These are phyloP conservation scores for Russula virescens DNA, from an alignment of 768 basidiomycete genomes.

Conservation along the genomic window DNA sequence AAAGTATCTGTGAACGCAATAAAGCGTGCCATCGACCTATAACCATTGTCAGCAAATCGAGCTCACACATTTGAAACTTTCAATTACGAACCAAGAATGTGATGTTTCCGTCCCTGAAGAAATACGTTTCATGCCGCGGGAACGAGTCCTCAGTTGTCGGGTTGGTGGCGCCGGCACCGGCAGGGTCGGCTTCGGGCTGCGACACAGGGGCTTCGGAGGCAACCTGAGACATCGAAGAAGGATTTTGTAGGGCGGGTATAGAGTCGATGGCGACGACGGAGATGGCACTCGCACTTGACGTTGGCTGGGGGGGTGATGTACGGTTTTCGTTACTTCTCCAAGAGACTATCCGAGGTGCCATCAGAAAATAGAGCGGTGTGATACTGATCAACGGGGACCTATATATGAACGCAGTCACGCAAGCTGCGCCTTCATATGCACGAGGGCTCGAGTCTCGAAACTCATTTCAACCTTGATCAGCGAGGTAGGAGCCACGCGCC, in stretches of 20 bases:
- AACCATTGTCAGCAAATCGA: neutral
- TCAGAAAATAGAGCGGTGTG: neutral
- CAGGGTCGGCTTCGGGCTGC: neutral
- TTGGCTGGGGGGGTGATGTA: neutral
- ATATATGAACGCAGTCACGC: slow-evolving; percentile 7
- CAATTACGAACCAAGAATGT: slow-evolving; percentile 19
- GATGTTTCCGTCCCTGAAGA: slow-evolving; percentile 20
- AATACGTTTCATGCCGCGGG: slow-evolving; percentile 7
- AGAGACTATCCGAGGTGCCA: slow-evolving; percentile 1
- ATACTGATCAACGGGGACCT: neutral
- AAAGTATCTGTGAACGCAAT: slow-evolving; percentile 21
- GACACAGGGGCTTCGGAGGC: neutral
- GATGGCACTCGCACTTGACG: neutral
- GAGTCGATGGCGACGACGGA: slow-evolving; percentile 8
- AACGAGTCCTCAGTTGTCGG: slow-evolving; percentile 1
- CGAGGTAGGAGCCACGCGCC: neutral
- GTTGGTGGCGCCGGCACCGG: neutral
- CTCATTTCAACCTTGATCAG: neutral
- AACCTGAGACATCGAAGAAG: neutral
- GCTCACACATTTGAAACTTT: too few species aligned
- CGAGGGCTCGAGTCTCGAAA: neutral
- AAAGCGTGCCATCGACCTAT: slow-evolving; percentile 19
- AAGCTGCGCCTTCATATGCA: neutral
- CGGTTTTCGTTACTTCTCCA: neutral
- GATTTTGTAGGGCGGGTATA: neutral